phyloP scores from a whole-genome alignment of 148 eudicot species.

The Amaranthus palmeri region DNA sequence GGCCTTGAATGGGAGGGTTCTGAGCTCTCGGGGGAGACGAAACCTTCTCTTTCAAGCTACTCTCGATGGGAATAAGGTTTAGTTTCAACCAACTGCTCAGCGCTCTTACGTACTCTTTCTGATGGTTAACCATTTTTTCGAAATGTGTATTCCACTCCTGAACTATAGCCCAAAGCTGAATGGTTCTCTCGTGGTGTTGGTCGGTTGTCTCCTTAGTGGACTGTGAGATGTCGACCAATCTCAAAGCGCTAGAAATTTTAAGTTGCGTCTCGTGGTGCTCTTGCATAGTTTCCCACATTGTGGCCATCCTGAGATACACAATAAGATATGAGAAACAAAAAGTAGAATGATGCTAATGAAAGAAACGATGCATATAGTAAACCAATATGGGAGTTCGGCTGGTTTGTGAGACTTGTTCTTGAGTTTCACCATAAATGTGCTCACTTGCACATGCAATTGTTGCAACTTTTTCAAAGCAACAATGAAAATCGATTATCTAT shows the following conservation, averaged over 20 bases:
- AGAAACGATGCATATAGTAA: not conserved
- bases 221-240: conserved; percentile 50
- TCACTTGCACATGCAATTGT: not conserved
- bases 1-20: conserved; percentile 66
- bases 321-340: not conserved
- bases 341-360: not conserved
- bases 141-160: conserved; percentile 64
- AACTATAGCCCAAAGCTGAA: conserved; percentile 54
- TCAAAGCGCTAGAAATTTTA: conserved; percentile 39
- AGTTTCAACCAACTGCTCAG: conserved; percentile 76
- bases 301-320: conserved; percentile 63
- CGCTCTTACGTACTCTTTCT: conserved; percentile 66
- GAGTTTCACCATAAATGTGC: not conserved
- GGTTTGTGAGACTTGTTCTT: too few species aligned
- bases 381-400: not conserved
- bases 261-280: conserved; percentile 54
- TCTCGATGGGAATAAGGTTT: conserved; percentile 85
- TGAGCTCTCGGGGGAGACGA: conserved; percentile 66
- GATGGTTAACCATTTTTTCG: conserved; percentile 56
- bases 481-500: not conserved
- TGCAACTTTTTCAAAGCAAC: not conserved
- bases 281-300: conserved; percentile 83
- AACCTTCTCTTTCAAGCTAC: conserved; percentile 71
- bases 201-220: conserved; percentile 70
- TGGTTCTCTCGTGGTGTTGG: conserved; percentile 62